Evolutionary conservation across 345 rosid species (phyloP), one percentile per base, ranked within the genome.

Genomic region (Citrus unshiu): DNA sequence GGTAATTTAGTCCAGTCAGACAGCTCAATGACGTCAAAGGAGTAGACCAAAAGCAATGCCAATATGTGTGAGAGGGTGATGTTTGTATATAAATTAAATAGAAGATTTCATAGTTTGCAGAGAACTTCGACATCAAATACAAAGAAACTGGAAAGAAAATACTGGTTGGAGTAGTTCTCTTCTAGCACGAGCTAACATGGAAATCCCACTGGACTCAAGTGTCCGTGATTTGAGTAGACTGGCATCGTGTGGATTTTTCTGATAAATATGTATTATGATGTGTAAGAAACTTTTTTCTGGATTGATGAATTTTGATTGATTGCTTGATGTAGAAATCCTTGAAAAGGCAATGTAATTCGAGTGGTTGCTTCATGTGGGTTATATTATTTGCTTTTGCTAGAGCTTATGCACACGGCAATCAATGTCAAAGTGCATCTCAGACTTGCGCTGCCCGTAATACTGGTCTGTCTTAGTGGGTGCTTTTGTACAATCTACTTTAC

Each of bases 1-100:
- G 83, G 83, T n/a, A 78, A 78, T 77, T 19, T 30, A 73, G 82
- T 68, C 59, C 88, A 78, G 40, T 81, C 85, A 2, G 87, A 85
- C 34, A 61, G 60, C 78, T 86, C 86, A 43, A 68, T 56, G 75
- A 77, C 70, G 14, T 39, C 76, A 49, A 81, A 81, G 82, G 79
- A 80, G 75, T 72, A 81, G 56, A 65, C 62, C 57, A 10, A 40
- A 64, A 74, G 29, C 78, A 71, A 54, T 70, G 71, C 25, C 58
- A 22, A 19, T 5, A 27, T 62, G 56, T 43, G 68, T 18, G 70
- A n/a, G 76, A 30, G 3, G 61, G 30, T 60, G 25, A 37, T 68
- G 75, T 58, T 68, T 71, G 1, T 37, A 30, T 70, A 72, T 70
- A 56, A 80, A 80, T 56, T 63, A 68, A 9, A 19, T 39, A 49